Conservation (phyloP, 1,284 basidiomycete genomes). For the Heterobasidion occidentale region DNA sequence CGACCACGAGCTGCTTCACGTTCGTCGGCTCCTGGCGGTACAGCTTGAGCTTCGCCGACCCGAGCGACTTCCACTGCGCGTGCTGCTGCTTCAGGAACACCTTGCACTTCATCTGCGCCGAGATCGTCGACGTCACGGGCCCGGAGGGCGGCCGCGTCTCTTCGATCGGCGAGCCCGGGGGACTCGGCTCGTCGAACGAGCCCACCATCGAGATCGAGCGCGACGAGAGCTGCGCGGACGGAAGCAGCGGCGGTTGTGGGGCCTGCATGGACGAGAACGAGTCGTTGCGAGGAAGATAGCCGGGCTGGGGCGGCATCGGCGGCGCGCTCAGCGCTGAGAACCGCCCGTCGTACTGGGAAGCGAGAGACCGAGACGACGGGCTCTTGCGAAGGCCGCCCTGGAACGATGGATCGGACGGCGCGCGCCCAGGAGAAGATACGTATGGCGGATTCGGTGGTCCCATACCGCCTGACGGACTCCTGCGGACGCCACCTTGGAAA, state of each 20-base stretch:
- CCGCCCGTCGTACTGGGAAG: constrained; percentile 40
- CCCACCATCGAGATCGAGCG: constrained; percentile 40
- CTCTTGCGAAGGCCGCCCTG: constrained; percentile 43
- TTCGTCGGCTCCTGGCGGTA: constrained; percentile 82
- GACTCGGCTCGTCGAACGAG: constrained; percentile 48
- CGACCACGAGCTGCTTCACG: constrained; percentile 94
- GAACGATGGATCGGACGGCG: constrained; percentile 30
- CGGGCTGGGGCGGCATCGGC: constrained; percentile 7
- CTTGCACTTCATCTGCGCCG: constrained; percentile 98
- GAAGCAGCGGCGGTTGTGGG: constrained; percentile 46
- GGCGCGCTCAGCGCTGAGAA: constrained; percentile 7
- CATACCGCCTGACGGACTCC: constrained; percentile 18
- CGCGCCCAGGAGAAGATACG: constrained; percentile 17
- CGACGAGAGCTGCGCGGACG: constrained; percentile 49
- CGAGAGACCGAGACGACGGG: constrained; percentile 54
- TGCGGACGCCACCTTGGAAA: constrained; percentile 36
- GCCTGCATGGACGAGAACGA: constrained; percentile 30
- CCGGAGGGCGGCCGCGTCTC: constrained; percentile 37
- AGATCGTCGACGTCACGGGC: constrained; percentile 67
- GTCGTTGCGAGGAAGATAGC: constrained; percentile 21
- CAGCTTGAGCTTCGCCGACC: constrained; percentile 81
- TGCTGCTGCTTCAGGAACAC: constrained; percentile 95
- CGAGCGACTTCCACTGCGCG: constrained; percentile 95
- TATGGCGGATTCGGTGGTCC: constrained; percentile 8
- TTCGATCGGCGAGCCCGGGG: constrained; percentile 9